Evolutionary conservation across 2,329 filamentous ascomycete species (phyloP), one percentile per base, ranked within the genome.

Genomic region (Alternaria triticina): DNA sequence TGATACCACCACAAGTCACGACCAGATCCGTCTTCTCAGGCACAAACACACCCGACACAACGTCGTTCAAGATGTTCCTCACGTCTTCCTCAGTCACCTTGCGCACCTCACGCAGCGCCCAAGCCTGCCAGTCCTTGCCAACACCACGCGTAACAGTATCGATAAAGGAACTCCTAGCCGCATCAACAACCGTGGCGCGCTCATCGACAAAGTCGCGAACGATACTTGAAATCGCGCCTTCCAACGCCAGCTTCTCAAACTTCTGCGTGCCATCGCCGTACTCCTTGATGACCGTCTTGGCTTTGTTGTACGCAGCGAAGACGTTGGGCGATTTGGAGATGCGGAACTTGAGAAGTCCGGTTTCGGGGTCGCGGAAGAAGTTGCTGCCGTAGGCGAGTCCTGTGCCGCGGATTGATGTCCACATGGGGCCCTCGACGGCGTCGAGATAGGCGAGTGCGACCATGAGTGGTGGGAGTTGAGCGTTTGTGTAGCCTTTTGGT

Each of bases 391-490:
- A 99, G 0, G 96, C 96, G 56, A 98, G 89, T 47, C 96, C 96
- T 46, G 93, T 96, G 59, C 96, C 96, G 50, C 96, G 93, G 52
- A 98, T 92, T 0, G 93, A 93, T 67, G 91, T 91, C 95, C 96
- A 98, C 30, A 99, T 88, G 1, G 96, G 96, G 0, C 96, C 96
- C 80, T 99, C 96, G 17, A 96, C 91, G 1, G 94, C 90, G 76
- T 97, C 94, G 64, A 99, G 90, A 77, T 97, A 98, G 20, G 94
- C 90, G 54, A 94, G 88, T 1, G 95, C 94, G 8, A 99, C 94
- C 78, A 97, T 88, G 55, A 97, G 86, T 3, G 94, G 90, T 0
- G 96, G 94, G 1, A 98, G 85, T 15, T 88, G 86, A 0, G 94
- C 90, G 73, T 97, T 91, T 5, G 87, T 85, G 75, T 91, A 94